Conservation (phyloP, 805 yeast genomes). For the Suhomyces sp. region DNA sequence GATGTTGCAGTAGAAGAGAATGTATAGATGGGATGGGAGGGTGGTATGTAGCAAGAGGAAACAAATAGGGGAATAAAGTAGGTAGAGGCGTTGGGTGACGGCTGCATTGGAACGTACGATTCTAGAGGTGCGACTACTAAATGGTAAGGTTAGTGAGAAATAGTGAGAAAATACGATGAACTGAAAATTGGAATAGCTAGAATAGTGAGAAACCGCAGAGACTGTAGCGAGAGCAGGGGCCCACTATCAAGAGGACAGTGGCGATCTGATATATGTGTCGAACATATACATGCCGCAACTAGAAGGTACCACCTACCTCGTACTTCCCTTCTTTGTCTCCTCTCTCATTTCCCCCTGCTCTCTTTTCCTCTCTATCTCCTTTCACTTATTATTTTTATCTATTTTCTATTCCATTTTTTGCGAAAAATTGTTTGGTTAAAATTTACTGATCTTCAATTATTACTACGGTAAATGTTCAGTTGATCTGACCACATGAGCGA, state of each 20-base stretch:
- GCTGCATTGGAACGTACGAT: neutral
- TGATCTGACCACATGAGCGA: slow-evolving; percentile 18
- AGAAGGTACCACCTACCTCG: too few species aligned
- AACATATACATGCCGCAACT: too few species aligned
- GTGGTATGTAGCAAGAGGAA: too few species aligned
- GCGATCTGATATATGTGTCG: too few species aligned
- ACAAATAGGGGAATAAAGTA: too few species aligned
- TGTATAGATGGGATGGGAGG: too few species aligned
- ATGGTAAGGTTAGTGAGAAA: neutral
- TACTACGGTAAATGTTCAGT: neutral
- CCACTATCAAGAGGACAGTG: neutral
- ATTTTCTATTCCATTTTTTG: neutral
- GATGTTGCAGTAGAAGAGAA: too few species aligned
- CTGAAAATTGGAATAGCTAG: neutral
- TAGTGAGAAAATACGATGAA: neutral
- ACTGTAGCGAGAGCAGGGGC: neutral
- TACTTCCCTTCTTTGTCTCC: too few species aligned
- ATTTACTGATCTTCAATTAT: neutral
- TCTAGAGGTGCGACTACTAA: neutral
- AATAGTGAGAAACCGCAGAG: neutral
- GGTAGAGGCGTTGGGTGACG: neutral
- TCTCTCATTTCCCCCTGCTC: neutral
- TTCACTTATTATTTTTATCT: neutral
- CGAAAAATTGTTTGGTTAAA: neutral
- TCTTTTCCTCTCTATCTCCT: neutral